Conservation (phyloP, 495 filamentous ascomycete species). For the Copromyces sp. region DNA sequence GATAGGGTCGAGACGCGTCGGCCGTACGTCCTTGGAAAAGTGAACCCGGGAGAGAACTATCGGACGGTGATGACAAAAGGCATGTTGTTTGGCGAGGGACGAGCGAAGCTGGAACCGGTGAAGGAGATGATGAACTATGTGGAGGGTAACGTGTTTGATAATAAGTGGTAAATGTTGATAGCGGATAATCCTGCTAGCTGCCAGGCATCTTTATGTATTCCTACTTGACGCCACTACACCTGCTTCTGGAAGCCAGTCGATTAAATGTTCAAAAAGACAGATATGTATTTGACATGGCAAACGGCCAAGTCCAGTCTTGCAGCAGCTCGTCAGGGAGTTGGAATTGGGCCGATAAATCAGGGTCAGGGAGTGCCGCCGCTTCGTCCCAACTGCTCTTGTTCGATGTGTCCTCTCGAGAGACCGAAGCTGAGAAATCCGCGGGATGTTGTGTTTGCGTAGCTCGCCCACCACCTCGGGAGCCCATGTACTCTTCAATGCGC, state of each 20-base stretch:
- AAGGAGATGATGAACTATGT: conserved; percentile 39
- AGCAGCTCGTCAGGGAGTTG: conserved; percentile 13
- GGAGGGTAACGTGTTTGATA: conserved; percentile 34
- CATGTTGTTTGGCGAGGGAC: conserved; percentile 37
- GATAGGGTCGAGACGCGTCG: conserved; percentile 39
- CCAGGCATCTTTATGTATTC: not conserved
- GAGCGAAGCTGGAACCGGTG: conserved; percentile 36
- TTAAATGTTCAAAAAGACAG: not conserved
- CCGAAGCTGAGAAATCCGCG: not conserved
- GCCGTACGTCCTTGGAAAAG: conserved; percentile 42
- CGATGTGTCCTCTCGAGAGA: not conserved
- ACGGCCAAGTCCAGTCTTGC: conserved; percentile 12
- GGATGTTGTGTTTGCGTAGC: not conserved
- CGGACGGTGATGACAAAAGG: conserved; percentile 39
- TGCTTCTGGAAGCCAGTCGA: not conserved
- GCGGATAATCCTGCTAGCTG: not conserved
- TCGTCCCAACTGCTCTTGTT: conserved; percentile 1
- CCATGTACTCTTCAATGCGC: conserved; percentile 41
- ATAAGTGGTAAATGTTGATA: conserved; percentile 21
- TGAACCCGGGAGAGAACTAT: conserved; percentile 45
- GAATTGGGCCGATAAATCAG: conserved; percentile 5
- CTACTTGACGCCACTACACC: not conserved
- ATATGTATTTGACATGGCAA: conserved; percentile 5
- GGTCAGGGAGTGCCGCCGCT: not conserved
- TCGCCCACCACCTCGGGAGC: conserved; percentile 15